Percentiles rank a stretch among this genome's conserved stretches.
Conservation (phyloP, 2,329 filamentous ascomycete species). For the Aspergillaceae sp. region DNA sequence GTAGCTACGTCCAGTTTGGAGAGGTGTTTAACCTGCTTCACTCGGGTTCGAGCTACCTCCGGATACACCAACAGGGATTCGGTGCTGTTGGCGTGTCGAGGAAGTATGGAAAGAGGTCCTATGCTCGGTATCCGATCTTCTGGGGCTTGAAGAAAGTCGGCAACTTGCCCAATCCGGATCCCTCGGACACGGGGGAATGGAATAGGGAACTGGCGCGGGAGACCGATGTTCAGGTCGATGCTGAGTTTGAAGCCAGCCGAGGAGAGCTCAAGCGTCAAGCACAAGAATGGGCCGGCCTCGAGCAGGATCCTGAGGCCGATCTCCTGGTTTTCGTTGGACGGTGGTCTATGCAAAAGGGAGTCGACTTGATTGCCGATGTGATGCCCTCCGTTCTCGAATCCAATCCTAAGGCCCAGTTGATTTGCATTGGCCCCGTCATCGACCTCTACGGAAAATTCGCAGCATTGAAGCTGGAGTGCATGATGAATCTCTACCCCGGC, state of each 20-base stretch:
- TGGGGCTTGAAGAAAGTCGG: conserved; percentile 58
- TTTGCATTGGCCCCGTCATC: conserved; percentile 57
- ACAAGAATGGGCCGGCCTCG: conserved; percentile 58
- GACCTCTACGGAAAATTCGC: conserved; percentile 62
- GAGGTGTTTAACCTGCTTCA: conserved; percentile 62
- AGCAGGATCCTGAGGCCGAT: conserved; percentile 54
- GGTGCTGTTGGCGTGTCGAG: conserved; percentile 60
- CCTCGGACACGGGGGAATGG: conserved; percentile 56
- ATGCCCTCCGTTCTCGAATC: conserved; percentile 56
- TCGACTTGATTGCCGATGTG: conserved; percentile 60
- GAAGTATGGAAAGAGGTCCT: conserved; percentile 60
- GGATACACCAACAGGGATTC: conserved; percentile 59
- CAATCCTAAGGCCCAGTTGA: conserved; percentile 52
- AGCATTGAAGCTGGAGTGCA: conserved; percentile 53
- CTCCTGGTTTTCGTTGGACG: conserved; percentile 61
- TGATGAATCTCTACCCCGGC: conserved; percentile 58
- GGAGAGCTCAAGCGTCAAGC: conserved; percentile 51
- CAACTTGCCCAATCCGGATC: conserved; percentile 57
- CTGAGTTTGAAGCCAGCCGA: conserved; percentile 46
- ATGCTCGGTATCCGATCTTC: conserved; percentile 60
- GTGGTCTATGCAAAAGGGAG: conserved; percentile 62
- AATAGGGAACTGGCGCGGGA: conserved; percentile 45
- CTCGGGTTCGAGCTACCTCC: conserved; percentile 57
- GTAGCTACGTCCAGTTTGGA: conserved; percentile 58
- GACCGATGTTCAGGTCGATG: conserved; percentile 45